A percentile compares a stretch with the other conserved stretches of the same genome.
Evolutionary conservation across 2,329 filamentous ascomycete genomes (phyloP).

Genomic region (Aspergillus sojae): DNA sequence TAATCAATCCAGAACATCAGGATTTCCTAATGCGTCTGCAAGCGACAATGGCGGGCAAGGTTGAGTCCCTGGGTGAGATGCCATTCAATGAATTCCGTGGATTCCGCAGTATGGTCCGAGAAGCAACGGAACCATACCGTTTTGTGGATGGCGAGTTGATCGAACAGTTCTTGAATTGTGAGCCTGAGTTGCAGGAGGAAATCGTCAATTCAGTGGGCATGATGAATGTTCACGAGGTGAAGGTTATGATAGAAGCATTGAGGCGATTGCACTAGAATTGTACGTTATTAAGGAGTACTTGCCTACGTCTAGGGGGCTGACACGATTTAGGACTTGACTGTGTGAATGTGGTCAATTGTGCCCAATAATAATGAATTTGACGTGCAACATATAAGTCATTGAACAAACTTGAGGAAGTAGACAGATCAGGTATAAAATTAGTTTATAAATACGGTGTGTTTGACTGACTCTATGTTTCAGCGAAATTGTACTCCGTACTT

Average conservation of each 20-base stretch:
- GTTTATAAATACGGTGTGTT: not conserved
- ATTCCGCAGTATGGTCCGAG: conserved; percentile 72
- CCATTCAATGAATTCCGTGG: conserved; percentile 80
- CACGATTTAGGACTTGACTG: no score
- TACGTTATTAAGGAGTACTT: conserved; percentile 4
- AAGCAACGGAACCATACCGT: conserved; percentile 74
- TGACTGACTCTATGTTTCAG: not conserved
- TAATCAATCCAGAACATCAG: conserved; percentile 71
- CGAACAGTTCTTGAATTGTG: conserved; percentile 77
- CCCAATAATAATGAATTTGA: not conserved
- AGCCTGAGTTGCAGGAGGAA: conserved; percentile 59
- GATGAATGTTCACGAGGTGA: conserved; percentile 62
- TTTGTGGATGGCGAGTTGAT: conserved; percentile 94
- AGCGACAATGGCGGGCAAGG: conserved; percentile 64
- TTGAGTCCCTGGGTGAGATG: conserved; percentile 72
- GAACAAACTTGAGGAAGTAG: not conserved
- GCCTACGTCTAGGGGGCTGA: not conserved
- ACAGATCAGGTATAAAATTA: not conserved
- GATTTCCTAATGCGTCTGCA: conserved; percentile 85
- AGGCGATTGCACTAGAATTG: conserved; percentile 51
- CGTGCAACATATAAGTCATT: not conserved
- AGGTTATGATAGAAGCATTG: conserved; percentile 61
- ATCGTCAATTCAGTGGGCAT: conserved; percentile 54
- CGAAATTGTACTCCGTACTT: not conserved
- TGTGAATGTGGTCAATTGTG: no score